These are phyloP conservation scores for Micromonas pusilla DNA, from an alignment of 139 green algal genomes.

Conservation along the genomic window DNA sequence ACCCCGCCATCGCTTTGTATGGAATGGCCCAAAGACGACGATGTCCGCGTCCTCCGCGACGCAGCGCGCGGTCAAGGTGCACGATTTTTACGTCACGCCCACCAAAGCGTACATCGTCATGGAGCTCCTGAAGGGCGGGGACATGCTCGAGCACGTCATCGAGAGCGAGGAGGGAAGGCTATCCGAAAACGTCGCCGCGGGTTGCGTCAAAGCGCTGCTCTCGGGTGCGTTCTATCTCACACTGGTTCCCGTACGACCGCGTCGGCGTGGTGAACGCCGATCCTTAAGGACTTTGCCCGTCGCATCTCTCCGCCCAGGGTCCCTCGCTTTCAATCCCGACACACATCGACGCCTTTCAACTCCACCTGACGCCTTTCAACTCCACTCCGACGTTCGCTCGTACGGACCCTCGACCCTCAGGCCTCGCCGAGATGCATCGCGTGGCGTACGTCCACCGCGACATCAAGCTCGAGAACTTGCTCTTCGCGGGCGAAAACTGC, in stretches of 20 bases:
- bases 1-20: no score
- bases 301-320: no score
- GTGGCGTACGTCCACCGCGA: slow-evolving; percentile 10
- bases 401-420: no score
- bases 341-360: no score
- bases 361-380: no score
- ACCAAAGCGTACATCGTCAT: slow-evolving; percentile 11
- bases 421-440: not conserved
- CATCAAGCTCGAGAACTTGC: slow-evolving; percentile 30
- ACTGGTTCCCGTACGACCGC: no score
- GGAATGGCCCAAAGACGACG: no score
- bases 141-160: slow-evolving; percentile 6
- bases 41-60: not conserved
- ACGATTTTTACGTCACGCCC: slow-evolving; percentile 3
- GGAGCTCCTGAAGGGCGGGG: slow-evolving; percentile 4
- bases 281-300: no score
- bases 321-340: no score
- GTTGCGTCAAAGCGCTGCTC: not conserved
- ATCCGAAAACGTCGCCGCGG: not conserved
- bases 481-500: slow-evolving; percentile 34
- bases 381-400: no score
- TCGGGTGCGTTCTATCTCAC: no score
- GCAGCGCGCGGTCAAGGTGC: not conserved
- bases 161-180: not conserved
- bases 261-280: no score